These are phyloP conservation scores for Colletotrichum lini DNA, from an alignment of 2,329 filamentous ascomycete genomes.

Conservation along the genomic window DNA sequence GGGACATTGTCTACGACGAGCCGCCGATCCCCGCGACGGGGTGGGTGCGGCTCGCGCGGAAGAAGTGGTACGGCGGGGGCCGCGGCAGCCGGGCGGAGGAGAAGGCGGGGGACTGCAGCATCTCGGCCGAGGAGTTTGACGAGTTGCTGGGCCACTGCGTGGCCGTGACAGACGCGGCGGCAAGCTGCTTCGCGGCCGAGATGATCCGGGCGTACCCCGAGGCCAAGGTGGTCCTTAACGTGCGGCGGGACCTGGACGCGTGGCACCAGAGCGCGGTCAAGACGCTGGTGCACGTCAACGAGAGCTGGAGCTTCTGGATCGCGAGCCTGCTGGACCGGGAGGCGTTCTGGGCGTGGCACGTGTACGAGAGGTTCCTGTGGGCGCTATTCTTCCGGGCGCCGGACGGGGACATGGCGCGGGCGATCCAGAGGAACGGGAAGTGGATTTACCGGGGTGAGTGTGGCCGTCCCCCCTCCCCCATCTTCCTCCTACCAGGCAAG, in stretches of 20 bases:
- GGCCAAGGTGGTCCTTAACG: slow-evolving; percentile 62
- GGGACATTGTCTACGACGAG: slow-evolving; percentile 52
- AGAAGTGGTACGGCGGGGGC: slow-evolving; percentile 46
- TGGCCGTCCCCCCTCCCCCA: too few species aligned
- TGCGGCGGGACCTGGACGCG: slow-evolving; percentile 55
- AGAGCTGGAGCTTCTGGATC: slow-evolving; percentile 49
- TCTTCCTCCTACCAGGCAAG: background rate
- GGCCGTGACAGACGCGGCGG: slow-evolving; percentile 60
- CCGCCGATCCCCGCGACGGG: slow-evolving; percentile 42
- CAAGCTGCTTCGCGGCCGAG: slow-evolving; percentile 58
- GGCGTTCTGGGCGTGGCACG: slow-evolving; percentile 53
- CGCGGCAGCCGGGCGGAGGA: background rate
- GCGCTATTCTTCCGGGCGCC: slow-evolving; percentile 49
- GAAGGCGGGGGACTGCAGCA: slow-evolving; percentile 24
- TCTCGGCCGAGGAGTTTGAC: slow-evolving; percentile 47
- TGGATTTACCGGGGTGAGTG: slow-evolving; percentile 46
- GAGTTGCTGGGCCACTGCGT: slow-evolving; percentile 47
- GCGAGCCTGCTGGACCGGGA: slow-evolving; percentile 48
- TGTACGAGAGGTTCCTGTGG: slow-evolving; percentile 49
- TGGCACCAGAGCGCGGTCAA: slow-evolving; percentile 54
- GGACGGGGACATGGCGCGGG: slow-evolving; percentile 48
- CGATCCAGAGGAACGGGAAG: slow-evolving; percentile 47
- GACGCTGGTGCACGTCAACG: slow-evolving; percentile 46
- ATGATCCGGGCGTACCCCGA: slow-evolving; percentile 36
- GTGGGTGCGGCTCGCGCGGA: slow-evolving; percentile 47